Evolutionary conservation across 1,139 yeast species (phyloP), one percentile per base, ranked within the genome.

Genomic region (Hanseniaspora sp.): DNA sequence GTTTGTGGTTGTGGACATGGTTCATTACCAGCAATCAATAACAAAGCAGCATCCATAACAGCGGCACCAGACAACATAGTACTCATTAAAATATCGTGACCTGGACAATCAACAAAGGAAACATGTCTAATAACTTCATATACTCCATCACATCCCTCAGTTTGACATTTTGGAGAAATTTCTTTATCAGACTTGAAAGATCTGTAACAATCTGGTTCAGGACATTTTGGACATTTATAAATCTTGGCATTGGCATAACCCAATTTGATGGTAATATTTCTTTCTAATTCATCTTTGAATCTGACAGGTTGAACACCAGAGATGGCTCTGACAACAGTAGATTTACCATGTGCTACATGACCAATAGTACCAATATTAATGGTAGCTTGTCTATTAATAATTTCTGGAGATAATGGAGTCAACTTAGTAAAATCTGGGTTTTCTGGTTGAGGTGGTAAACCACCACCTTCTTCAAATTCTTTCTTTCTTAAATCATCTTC

Each of bases 51-150:
- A 72, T 94, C 99, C 99, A 94, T 94, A 62, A 94, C 98, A 15
- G 99, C 99, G 43, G 99, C 99, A 69, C 99, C 99, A 52, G 97
- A 90, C 80, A 94, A 83, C 99, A 94, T 94, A 63, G 98, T 94
- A 78, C 97, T 88, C 98, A 94, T 94, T 70, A 94, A 83, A 76
- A 94, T 92, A 77, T 94, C 99, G 86, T 94, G 99, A 70, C 98
- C 99, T 57, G 99, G 99, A 76, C 98, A 94, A 76, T 94, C 99
- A 58, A 94, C 98, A 65, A 94, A 94, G 7, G 96, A 88, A 56
- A 94, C 98, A 69, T 94, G 99, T 73, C 99, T 87, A 52, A 88
- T 81, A 62, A 94, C 77, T 65, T 80, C 79, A 72, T 88, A 90
- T 68, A 95, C 86, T 59, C 96, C 95, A 56, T 76, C 74, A 69